phyloP scores from a whole-genome alignment of 106 monocot genomes.

The Dendrobium catenatum region DNA sequence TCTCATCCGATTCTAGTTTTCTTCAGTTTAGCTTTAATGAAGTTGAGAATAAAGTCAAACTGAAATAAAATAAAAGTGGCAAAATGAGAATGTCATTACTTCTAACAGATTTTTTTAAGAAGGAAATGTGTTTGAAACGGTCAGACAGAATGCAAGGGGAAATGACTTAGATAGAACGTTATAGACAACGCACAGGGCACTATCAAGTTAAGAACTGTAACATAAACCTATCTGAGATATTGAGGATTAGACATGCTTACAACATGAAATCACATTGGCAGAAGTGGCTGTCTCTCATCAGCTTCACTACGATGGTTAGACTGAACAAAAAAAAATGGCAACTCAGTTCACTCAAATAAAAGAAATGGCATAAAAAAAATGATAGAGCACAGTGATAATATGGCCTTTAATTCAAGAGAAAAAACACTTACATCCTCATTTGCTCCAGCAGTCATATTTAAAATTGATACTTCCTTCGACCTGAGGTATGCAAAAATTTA shows the following conservation, averaged over 20 bases:
- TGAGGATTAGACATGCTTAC: not conserved
- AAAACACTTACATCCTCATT: slow-evolving; percentile 7
- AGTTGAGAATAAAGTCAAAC: no score
- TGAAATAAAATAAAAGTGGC: not conserved
- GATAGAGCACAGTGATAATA: not conserved
- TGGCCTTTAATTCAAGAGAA: not conserved
- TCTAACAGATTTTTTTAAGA: not conserved
- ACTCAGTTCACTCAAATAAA: not conserved
- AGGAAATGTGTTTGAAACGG: not conserved
- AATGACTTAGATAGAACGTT: not conserved
- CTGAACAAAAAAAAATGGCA: slow-evolving; percentile 24
- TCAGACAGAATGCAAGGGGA: not conserved
- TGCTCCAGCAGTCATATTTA: slow-evolving; percentile 49
- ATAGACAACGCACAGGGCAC: not conserved
- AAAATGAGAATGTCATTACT: not conserved
- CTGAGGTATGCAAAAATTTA: slow-evolving; percentile 28
- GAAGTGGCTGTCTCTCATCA: slow-evolving; percentile 67
- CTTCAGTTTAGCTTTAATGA: not conserved
- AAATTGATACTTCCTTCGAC: slow-evolving; percentile 55
- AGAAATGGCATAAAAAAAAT: not conserved
- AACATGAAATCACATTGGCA: slow-evolving; percentile 45
- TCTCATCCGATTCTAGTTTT: not conserved
- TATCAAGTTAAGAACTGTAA: not conserved
- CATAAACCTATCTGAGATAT: not conserved
- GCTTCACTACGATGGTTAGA: slow-evolving; percentile 41